These are phyloP conservation scores for Umbelopsis sp. DNA, from an alignment of 192 early-diverging fungal genomes.

Conservation along the genomic window DNA sequence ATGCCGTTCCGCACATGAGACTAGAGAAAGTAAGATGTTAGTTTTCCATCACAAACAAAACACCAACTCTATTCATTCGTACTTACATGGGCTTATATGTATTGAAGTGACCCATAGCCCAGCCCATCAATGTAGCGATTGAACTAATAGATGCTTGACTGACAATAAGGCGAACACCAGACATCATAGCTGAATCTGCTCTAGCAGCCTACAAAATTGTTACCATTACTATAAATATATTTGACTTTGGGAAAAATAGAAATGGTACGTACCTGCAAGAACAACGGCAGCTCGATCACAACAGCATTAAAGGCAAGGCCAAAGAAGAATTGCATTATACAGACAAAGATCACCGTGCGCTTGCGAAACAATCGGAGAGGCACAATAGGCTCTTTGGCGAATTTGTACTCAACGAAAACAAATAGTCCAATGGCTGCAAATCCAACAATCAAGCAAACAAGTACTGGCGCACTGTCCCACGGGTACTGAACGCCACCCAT, in stretches of 20 bases:
- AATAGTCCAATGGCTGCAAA: conserved; percentile 52
- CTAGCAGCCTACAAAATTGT: conserved; percentile 58
- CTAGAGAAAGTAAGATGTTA: background rate
- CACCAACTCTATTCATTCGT: background rate
- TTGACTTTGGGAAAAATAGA: too few species aligned
- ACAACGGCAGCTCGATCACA: conserved; percentile 79
- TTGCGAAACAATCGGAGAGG: conserved; percentile 62
- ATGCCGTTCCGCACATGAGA: conserved; percentile 50
- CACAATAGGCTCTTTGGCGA: conserved; percentile 78
- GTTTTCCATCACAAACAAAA: background rate
- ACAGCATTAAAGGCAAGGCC: conserved; percentile 63
- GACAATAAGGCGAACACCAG: conserved; percentile 33
- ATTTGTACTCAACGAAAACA: conserved; percentile 59
- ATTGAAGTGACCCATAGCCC: conserved; percentile 12
- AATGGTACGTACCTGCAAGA: conserved; percentile 60
- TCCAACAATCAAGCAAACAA: conserved; percentile 55
- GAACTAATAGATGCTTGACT: conserved; percentile 21
- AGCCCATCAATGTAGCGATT: conserved; percentile 21
- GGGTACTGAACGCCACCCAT: conserved; percentile 73
- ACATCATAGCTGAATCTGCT: conserved; percentile 50
- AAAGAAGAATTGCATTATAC: conserved; percentile 63
- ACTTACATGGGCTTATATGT: conserved; percentile 25
- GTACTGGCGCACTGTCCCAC: conserved; percentile 65
- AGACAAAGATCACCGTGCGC: conserved; percentile 60
- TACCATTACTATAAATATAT: too few species aligned